phyloP scores from a whole-genome alignment of 345 rosid species.

The Dimocarpus longan region DNA sequence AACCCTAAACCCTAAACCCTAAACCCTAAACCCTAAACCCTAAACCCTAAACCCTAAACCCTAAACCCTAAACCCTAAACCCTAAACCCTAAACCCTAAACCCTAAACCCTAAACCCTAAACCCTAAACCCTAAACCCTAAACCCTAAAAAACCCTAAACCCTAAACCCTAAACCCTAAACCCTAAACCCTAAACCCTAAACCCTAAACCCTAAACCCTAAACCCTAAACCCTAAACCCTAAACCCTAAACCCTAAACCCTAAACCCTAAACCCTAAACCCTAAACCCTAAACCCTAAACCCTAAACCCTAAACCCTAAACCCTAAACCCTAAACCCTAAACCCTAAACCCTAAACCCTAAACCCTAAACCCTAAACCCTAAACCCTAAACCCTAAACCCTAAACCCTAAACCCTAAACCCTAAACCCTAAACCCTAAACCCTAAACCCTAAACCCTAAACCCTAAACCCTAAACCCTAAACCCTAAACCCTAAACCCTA shows the following conservation, averaged over 20 bases:
- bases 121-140: conserved; percentile 15
- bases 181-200: conserved; percentile 13
- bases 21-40: no score
- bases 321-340: conserved; percentile 25
- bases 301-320: conserved; percentile 9
- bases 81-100: conserved; percentile 22
- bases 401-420: conserved; percentile 5
- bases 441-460: neutral
- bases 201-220: conserved; percentile 20
- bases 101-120: conserved; percentile 6
- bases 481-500: conserved; percentile 15
- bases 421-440: neutral
- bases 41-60: no score
- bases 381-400: conserved; percentile 25
- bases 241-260: conserved; percentile 22
- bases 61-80: no score
- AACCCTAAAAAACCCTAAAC: no score
- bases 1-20: conserved; percentile 12
- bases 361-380: conserved; percentile 12
- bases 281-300: conserved; percentile 19
- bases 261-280: conserved; percentile 24
- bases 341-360: conserved; percentile 24
- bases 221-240: conserved; percentile 18
- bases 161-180: conserved; percentile 2
- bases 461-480: neutral